phyloP scores from a whole-genome alignment of 768 basidiomycete species.

The Collybia sp. region DNA sequence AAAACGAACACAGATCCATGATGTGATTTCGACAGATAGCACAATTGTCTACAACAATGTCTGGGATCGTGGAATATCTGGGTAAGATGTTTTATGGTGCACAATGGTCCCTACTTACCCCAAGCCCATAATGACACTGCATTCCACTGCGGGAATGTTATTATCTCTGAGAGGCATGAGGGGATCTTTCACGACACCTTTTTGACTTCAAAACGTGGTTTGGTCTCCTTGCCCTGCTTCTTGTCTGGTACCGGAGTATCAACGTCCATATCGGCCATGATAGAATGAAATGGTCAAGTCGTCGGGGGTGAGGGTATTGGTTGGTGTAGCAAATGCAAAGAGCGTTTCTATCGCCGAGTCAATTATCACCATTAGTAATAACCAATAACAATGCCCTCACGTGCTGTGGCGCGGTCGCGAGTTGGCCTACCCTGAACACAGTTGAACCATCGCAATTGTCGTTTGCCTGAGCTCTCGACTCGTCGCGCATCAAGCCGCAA shows the following conservation, averaged over 20 bases:
- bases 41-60: slow-evolving; percentile 99
- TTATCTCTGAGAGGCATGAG: slow-evolving; percentile 3
- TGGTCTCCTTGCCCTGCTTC: slow-evolving; percentile 58
- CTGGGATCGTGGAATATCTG: slow-evolving; percentile 32
- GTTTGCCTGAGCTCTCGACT: slow-evolving; percentile 7
- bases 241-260: slow-evolving; percentile 37
- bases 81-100: not conserved
- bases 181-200: slow-evolving; percentile 56
- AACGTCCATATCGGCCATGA: slow-evolving; percentile 65
- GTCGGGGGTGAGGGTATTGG: not conserved
- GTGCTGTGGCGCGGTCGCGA: slow-evolving; percentile 18
- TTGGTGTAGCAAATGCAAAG: too few species aligned
- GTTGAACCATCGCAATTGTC: slow-evolving; percentile 16
- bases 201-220: slow-evolving; percentile 96
- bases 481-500: slow-evolving; percentile 8
- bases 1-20: slow-evolving; percentile 93
- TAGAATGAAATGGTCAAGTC: slow-evolving; percentile 2
- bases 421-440: slow-evolving; percentile 19
- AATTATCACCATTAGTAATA: too few species aligned
- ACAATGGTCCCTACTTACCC: slow-evolving; percentile 48
- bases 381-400: slow-evolving; percentile 8
- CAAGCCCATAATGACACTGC: slow-evolving; percentile 98
- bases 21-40: slow-evolving; percentile 99
- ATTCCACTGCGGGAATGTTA: slow-evolving; percentile 74
- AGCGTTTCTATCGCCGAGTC: too few species aligned